phyloP scores from a whole-genome alignment of 192 early-diverging fungal species.

The Helicostylum pulchrum region DNA sequence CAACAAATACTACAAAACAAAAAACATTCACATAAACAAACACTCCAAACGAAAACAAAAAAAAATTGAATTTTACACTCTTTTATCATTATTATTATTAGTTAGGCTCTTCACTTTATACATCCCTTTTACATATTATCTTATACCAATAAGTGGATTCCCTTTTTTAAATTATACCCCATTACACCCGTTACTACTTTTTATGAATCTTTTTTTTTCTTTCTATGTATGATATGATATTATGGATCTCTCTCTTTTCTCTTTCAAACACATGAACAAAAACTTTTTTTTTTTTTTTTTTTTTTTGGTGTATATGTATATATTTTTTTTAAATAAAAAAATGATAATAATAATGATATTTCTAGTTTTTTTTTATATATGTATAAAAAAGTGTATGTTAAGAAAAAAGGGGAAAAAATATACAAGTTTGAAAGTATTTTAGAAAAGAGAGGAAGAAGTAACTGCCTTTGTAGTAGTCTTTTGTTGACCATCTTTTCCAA shows the following conservation, averaged over 20 bases:
- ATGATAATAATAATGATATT: neutral
- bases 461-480: constrained; percentile 15
- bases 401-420: neutral
- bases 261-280: neutral
- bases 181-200: neutral
- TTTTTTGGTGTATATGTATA: neutral
- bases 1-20: neutral
- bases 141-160: neutral
- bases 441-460: constrained; percentile 18
- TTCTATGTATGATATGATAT: constrained; percentile 8
- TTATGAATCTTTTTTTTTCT: neutral
- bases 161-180: neutral
- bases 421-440: neutral
- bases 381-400: neutral
- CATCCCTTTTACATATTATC: neutral
- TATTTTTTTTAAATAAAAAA: neutral
- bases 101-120: neutral
- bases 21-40: neutral
- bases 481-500: constrained; percentile 38
- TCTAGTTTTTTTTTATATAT: constrained; percentile 1
- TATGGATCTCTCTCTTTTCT: neutral
- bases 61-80: neutral
- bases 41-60: neutral
- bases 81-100: neutral
- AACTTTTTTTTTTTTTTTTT: too few relatives aligned